phyloP scores from a whole-genome alignment of 129 eudicot species.

The Flaveria bidentis region DNA sequence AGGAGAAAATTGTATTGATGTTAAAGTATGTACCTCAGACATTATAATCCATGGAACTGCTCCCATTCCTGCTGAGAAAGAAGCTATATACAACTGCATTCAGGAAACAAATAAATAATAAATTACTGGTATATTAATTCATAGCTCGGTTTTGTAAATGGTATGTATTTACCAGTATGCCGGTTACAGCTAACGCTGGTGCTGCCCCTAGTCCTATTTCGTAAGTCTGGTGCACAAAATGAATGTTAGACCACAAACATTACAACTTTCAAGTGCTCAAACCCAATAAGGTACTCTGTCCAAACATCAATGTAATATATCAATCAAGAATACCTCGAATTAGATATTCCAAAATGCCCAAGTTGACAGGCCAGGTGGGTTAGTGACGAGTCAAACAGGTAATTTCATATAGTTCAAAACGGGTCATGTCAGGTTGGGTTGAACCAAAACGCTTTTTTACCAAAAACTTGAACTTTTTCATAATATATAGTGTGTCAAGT shows the following conservation, averaged over 20 bases:
- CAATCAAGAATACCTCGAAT: constrained; percentile 1
- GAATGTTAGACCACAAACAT: constrained; percentile 13
- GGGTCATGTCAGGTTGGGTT: not conserved
- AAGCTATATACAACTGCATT: constrained; percentile 66
- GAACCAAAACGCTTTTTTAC: constrained; percentile 1
- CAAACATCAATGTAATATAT: not conserved
- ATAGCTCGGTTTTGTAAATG: not conserved
- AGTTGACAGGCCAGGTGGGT: not conserved
- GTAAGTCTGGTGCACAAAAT: constrained; percentile 51
- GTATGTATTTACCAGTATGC: constrained; percentile 66
- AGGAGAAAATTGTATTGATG: not conserved
- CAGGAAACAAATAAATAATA: not conserved
- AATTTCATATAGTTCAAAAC: not conserved
- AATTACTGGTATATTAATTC: not conserved
- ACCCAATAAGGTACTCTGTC: not conserved
- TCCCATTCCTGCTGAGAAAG: constrained; percentile 93
- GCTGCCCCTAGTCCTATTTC: constrained; percentile 62
- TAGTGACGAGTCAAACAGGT: not conserved
- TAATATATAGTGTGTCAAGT: not conserved
- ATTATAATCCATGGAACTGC: constrained; percentile 97
- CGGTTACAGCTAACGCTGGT: constrained; percentile 83
- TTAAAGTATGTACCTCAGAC: constrained; percentile 73
- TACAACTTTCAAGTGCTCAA: not conserved
- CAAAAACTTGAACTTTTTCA: not conserved
- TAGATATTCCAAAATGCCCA: not conserved